Base-by-base conservation (phyloP, 495 filamentous ascomycete species). In the Aspergillus leporis region DNA sequence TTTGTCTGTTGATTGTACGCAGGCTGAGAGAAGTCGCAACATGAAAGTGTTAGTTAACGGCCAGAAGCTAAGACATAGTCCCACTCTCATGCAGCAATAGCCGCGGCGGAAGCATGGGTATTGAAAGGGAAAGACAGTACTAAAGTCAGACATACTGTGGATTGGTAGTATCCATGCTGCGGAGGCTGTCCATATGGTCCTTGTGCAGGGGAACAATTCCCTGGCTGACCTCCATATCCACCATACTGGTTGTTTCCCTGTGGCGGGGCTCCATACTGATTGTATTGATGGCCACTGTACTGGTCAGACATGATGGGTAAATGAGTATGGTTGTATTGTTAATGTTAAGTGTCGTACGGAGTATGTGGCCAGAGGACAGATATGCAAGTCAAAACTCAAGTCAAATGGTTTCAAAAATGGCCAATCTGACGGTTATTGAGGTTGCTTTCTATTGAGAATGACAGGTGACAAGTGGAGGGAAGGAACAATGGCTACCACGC, bases 101-200 rank as follows among this genome's bases (percentile, higher is more conserved):
- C 49, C 23, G 19, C 34, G 53, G 53, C 25, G 19, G 59, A 14
- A 48, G 36, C 19, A 49, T 21, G n/a, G n/a, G 38, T 41, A n/a
- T 41, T 18, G 19, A n/a, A 23, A 55, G 21, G 16, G 22, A 45
- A 51, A 30, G 25, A 4, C 34, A 21, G 18, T 10, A 18, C 19
- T 10, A 8, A 23, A 25, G 13, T 21, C 7, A 34, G 30, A 36
- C 70, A 61, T 59, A 72, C 74, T 48, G 60, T 55, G 21, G 67
- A 61, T 22, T 62, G 66, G 57, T 71, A 68, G 18, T 73, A 66
- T 30, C 66, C 66, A 53, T 70, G 65, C 40, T 67, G 71, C 4
- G 60, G 70, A 8, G 60, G 64, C 34, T 66, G 61, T 41, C 49
- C 63, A 32, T 66, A 61, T 30, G 70, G 63, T 45, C 55, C 56